Conservation (phyloP, 371 early-diverging fungal species). For the Apophysomyces ossiformis region DNA sequence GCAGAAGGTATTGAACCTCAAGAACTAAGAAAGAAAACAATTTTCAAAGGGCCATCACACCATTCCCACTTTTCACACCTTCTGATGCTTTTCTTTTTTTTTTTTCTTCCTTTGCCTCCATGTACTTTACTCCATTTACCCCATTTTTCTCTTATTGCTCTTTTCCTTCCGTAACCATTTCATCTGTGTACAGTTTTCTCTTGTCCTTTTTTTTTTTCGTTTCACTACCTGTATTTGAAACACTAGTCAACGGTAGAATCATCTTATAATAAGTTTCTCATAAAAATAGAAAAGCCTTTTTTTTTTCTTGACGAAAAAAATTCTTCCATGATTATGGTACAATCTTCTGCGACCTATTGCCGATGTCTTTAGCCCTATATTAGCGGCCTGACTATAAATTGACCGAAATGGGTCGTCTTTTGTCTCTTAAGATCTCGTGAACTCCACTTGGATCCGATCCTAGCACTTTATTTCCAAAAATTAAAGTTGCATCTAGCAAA, state of each 20-base stretch:
- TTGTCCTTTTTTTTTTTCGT: not conserved
- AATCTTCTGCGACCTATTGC: too few species aligned
- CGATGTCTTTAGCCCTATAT: too few species aligned
- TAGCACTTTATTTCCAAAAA: too few species aligned
- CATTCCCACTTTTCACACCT: not conserved
- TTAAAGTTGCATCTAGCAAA: too few species aligned
- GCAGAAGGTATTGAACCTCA: slow-evolving; percentile 21
- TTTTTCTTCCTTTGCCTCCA: not conserved
- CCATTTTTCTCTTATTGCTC: not conserved
- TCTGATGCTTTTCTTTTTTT: not conserved
- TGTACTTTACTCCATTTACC: slow-evolving; percentile 1
- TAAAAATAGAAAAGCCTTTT: too few species aligned
- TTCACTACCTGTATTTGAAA: not conserved
- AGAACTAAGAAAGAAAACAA: slow-evolving; percentile 10
- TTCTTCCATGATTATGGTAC: too few species aligned
- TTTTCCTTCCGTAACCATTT: not conserved
- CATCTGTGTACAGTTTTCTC: not conserved
- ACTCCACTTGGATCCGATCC: too few species aligned
- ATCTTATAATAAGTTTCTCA: too few species aligned
- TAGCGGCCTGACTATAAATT: too few species aligned
- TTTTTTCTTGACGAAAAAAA: too few species aligned
- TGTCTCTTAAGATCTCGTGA: too few species aligned
- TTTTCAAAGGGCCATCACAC: not conserved
- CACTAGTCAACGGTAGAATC: not conserved
- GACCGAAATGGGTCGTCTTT: too few species aligned